Percentiles rank a stretch among this genome's conserved stretches.
phyloP scores from a whole-genome alignment of 768 basidiomycete genomes.

The Psilocybe tampanensis region DNA sequence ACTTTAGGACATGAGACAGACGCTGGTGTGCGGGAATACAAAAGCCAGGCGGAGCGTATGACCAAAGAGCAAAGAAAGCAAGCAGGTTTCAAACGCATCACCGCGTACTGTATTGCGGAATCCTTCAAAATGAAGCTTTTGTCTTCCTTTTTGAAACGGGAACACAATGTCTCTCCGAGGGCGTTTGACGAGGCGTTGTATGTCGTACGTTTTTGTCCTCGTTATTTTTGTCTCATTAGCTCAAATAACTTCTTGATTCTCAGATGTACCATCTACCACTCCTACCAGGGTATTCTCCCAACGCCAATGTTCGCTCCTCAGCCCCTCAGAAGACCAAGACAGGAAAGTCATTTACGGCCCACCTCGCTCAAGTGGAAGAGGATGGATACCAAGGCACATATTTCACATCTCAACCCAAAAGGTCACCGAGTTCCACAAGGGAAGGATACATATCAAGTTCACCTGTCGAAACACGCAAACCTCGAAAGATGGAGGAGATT shows the following conservation, averaged over 20 bases:
- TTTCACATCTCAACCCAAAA: constrained; percentile 48
- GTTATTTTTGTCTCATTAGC: neutral
- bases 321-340: constrained; percentile 50
- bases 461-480: constrained; percentile 36
- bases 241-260: neutral
- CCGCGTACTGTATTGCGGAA: constrained; percentile 90
- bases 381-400: constrained; percentile 88
- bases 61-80: constrained; percentile 80
- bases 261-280: constrained; percentile 93
- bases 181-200: constrained; percentile 94
- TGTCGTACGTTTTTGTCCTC: constrained; percentile 61
- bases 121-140: constrained; percentile 83
- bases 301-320: constrained; percentile 85
- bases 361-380: constrained; percentile 87
- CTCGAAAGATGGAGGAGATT: neutral
- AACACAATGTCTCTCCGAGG: constrained; percentile 87
- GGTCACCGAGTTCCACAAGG: constrained; percentile 32
- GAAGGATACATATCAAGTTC: constrained; percentile 71
- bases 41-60: constrained; percentile 89
- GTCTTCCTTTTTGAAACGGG: constrained; percentile 85
- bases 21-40: constrained; percentile 70
- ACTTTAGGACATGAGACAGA: constrained; percentile 69
- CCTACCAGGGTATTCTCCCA: constrained; percentile 87
- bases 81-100: constrained; percentile 79
- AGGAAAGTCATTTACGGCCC: constrained; percentile 62